phyloP scores from a whole-genome alignment of 1,284 basidiomycete genomes.

The Xerocomus cyaneibrunnescens region DNA sequence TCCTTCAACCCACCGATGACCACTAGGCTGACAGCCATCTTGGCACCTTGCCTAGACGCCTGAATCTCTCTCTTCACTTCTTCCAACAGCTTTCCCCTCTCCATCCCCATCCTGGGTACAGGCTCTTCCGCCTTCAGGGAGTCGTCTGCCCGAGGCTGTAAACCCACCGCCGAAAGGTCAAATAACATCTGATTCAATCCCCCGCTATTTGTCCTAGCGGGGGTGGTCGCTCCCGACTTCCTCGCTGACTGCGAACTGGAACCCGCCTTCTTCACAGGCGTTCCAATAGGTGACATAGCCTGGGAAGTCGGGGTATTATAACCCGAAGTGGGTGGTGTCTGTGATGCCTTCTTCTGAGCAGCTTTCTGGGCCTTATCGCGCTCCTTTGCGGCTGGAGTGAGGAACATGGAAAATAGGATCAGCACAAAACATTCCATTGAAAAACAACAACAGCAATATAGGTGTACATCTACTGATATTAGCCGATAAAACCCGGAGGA shows the following conservation, averaged over 20 bases:
- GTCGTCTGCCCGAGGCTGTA: constrained; percentile 50
- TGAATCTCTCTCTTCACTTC: constrained; percentile 67
- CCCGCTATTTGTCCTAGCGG: constrained; percentile 23
- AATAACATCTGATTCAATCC: constrained; percentile 53
- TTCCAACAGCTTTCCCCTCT: constrained; percentile 83
- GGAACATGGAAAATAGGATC: constrained; percentile 40
- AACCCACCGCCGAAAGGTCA: constrained; percentile 76
- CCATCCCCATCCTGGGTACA: constrained; percentile 65
- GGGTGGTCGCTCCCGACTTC: constrained; percentile 26
- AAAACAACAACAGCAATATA: constrained; percentile 38
- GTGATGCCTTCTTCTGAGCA: constrained; percentile 44
- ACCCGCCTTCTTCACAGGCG: constrained; percentile 38
- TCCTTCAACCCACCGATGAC: constrained; percentile 77
- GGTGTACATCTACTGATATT: constrained; percentile 41
- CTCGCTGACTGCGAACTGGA: constrained; percentile 41
- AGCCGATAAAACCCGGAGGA: constrained; percentile 31
- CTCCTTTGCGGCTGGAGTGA: constrained; percentile 66
- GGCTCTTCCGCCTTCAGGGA: constrained; percentile 48
- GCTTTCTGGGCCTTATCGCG: constrained; percentile 69
- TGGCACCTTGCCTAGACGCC: constrained; percentile 53
- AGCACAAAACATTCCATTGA: constrained; percentile 41
- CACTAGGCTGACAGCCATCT: constrained; percentile 81
- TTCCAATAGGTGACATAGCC: constrained; percentile 42
- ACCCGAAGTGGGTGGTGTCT: constrained; percentile 34
- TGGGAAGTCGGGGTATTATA: constrained; percentile 41